Base-by-base conservation (phyloP, 495 filamentous ascomycete species). In the Penicillium pulvis region DNA sequence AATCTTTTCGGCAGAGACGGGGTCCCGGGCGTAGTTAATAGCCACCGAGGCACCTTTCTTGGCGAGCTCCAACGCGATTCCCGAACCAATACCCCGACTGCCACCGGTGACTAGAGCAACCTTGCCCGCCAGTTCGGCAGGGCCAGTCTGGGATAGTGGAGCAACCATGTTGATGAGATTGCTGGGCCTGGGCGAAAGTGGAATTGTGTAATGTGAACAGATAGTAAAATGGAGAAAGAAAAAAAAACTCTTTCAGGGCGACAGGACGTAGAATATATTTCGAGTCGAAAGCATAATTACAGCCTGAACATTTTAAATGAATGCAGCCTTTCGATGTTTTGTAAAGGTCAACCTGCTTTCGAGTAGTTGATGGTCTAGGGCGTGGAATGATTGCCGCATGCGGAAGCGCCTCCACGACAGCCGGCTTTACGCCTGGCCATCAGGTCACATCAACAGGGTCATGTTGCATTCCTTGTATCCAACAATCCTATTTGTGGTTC, bases 1-100 rank as follows among this genome's bases (percentile, higher is more conserved):
- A 45, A 88, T 83, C 62, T 85, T 79, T 24, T 89, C 77, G 33
- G 90, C 90, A 19, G 81, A 79, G 12, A 75, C 73, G 17, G 80
- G 78, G 60, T 81, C 84, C 59, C 83, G 83, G 57, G 85, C 83
- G 73, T 91, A 93, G 83, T 93, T 93, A 74, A 93, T 81, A 41
- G 90, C 81, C 28, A 93, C 84, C 47, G 81, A 85, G 46, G 87
- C 86, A 8, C 88, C 88, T 61, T 87, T 85, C 61, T 81, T 81
- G 59, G 83, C 90, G 44, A 93, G 85, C 71, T 92, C 90, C 19
- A 91, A 80, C 36, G 89, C 90, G 59, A 90, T 89, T 31, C 85
- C 88, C 17, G 81, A 79, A 51, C 90, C 90, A 66, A 93, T 91
- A 39, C 89, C 89, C 14, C 88, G 86, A 28, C 85, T 82, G 61